Conservation (phyloP, 306 rosid species). For the Gillenia trifoliata region DNA sequence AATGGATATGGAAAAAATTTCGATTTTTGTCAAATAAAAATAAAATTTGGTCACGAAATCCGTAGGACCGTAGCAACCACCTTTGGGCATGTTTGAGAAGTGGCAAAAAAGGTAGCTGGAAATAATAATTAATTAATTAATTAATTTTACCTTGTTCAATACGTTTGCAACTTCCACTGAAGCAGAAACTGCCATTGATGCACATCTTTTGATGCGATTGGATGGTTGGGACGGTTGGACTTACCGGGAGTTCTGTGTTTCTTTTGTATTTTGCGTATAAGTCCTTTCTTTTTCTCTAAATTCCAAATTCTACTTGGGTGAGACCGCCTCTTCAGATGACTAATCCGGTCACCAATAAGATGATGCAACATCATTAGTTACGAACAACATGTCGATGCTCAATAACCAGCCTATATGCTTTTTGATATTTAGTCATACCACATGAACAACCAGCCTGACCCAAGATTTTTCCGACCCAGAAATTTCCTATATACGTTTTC, state of each 20-base stretch:
- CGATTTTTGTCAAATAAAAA: no score
- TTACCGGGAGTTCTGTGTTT: not conserved
- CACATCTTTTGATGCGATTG: not conserved
- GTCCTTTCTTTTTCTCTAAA: not conserved
- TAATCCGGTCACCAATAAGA: not conserved
- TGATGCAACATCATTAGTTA: no score
- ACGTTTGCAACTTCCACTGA: not conserved
- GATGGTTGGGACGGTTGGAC: not conserved
- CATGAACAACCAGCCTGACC: not conserved
- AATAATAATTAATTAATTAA: not conserved
- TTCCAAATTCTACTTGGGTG: not conserved
- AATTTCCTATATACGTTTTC: not conserved
- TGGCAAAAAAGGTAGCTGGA: conserved; percentile 4
- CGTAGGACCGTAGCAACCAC: not conserved
- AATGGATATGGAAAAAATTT: no score
- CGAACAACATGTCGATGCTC: no score
- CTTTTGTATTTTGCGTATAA: not conserved
- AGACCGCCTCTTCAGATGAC: fast-evolving
- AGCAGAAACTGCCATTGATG: conserved; percentile 6
- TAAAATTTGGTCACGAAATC: not conserved
- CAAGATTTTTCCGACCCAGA: not conserved
- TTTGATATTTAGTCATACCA: no score
- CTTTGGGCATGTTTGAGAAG: conserved; percentile 18
- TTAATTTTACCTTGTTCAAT: not conserved
- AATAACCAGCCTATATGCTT: no score